Evolutionary conservation across 179 eudicot species (phyloP), one percentile per base, ranked within the genome.

Genomic region (Beta lomatogona): DNA sequence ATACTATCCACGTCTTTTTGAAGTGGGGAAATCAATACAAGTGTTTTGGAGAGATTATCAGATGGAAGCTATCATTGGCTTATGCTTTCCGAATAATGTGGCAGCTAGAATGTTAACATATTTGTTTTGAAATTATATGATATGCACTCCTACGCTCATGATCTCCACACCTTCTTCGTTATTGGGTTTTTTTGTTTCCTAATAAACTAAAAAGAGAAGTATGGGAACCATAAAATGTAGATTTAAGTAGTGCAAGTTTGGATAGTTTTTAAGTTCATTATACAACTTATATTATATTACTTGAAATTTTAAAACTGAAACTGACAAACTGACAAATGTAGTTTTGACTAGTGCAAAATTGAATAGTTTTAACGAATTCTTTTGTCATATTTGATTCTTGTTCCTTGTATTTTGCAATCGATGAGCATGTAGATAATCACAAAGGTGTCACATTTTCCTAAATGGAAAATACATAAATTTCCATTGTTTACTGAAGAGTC

Each of bases 401-500:
- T 64, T 80, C 1, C 21, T 28, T 61, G 65, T 44, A 59, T 75
- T 58, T 66, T 76, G 48, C 54, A 2, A 50, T 22, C 19, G 36
- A 79, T 70, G 52, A 60, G 41, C 79, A 61, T 31, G 22, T 10
- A 19, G 8, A 19, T 44, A 19, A 28, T 36, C 68, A 55, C 46
- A 6, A 67, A 5, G 21, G 15, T 14, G 45, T 12, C 46, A 15
- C 19, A 52, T 58, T 16, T 61, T 53, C 46, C n/a, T 18, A 61
- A 54, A 1, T 44, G 52, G 18, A 57, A n/a, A 68, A 70, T 36
- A 25, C 22, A 22, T 71, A 25, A 78, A 55, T 55, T 77, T 25
- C 36, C 31, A 25, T 31, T 78, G 1, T 82, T 52, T 3, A 60
- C 28, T 67, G 57, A 67, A 75, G 71, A 74, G 41, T 46, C 54